phyloP scores from a whole-genome alignment of 257 asterid species.

The Primulina eburnea region DNA sequence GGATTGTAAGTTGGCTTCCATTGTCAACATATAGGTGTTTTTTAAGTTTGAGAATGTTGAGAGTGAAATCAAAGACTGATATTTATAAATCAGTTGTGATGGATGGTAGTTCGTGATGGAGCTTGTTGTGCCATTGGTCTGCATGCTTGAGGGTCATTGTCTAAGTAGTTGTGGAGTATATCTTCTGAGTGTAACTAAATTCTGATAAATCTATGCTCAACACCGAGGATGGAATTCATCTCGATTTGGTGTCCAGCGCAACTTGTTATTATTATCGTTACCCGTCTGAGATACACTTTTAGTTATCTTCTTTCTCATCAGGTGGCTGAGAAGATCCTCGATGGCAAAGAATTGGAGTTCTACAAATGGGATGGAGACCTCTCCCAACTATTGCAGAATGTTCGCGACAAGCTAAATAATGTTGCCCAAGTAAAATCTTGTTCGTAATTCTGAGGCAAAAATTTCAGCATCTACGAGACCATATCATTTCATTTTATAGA shows the following conservation, averaged over 20 bases:
- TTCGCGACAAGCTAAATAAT: conserved; percentile 70
- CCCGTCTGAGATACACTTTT: background rate
- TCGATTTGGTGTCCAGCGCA: background rate
- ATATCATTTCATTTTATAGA: background rate
- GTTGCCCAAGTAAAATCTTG: conserved; percentile 65
- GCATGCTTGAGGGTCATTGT: background rate
- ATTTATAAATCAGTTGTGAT: background rate
- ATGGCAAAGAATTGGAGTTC: conserved; percentile 79
- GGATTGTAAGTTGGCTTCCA: background rate
- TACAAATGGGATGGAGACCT: conserved; percentile 93
- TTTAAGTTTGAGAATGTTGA: background rate
- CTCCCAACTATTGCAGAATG: conserved; percentile 74
- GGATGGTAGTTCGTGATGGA: background rate
- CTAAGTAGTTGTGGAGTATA: background rate
- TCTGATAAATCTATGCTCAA: too few relatives aligned
- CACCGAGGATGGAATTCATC: background rate
- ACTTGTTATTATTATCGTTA: too few relatives aligned
- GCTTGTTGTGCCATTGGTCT: background rate
- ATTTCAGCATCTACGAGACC: background rate
- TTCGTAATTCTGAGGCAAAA: background rate
- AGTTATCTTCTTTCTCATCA: conserved; percentile 23
- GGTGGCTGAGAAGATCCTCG: conserved; percentile 75
- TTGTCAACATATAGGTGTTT: background rate
- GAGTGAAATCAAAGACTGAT: background rate
- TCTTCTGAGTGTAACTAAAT: too few relatives aligned